Evolutionary conservation across 306 rosid genomes (phyloP).

Genomic region (Carpinus viminea): DNA sequence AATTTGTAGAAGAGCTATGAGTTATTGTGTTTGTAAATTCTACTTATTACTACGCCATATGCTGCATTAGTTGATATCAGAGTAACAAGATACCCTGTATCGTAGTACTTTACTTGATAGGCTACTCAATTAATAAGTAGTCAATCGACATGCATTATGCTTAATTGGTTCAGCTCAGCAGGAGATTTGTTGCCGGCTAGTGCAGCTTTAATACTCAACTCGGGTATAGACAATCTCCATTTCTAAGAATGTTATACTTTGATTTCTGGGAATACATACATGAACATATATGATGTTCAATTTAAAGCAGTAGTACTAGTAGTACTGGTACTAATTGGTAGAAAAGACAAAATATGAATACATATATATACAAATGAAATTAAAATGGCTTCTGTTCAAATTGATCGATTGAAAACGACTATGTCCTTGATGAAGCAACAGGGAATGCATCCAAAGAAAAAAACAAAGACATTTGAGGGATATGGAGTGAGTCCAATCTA

Average conservation of each 20-base stretch:
- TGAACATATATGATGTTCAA: background rate
- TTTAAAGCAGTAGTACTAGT: background rate
- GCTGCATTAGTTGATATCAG: no score
- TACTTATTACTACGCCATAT: no score
- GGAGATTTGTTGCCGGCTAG: no score
- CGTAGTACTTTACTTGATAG: no score
- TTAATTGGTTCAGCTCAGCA: no score
- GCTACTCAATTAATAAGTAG: no score
- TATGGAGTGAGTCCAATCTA: constrained; percentile 50
- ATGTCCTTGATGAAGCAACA: constrained; percentile 33
- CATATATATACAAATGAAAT: constrained; percentile 27
- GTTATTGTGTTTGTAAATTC: no score
- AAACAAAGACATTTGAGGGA: constrained; percentile 53
- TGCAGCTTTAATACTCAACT: background rate
- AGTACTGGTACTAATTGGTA: background rate
- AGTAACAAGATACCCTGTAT: no score
- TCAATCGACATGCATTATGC: no score
- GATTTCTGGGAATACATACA: background rate
- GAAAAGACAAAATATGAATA: constrained; percentile 8
- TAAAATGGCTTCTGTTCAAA: constrained; percentile 14
- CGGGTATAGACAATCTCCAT: background rate
- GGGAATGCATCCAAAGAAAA: constrained; percentile 44
- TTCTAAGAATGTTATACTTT: background rate
- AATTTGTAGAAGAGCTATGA: no score
- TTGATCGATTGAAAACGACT: constrained; percentile 45